These are phyloP conservation scores for Neoboletus brunneissimus DNA, from an alignment of 768 basidiomycete genomes.

Conservation along the genomic window DNA sequence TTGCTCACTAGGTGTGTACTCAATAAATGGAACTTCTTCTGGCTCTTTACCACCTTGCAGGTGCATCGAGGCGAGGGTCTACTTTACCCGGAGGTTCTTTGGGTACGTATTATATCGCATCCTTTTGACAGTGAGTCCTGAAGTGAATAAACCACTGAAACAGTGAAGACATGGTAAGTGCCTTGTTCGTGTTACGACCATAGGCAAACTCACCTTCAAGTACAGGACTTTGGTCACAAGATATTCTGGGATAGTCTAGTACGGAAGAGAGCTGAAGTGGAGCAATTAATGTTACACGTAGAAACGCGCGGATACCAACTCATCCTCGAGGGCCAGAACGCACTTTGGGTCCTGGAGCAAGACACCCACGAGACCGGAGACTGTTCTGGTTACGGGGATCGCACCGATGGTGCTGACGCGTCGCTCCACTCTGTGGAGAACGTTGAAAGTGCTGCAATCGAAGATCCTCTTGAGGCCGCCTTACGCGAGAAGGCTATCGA, in stretches of 20 bases:
- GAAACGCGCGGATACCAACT: constrained; percentile 37
- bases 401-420: not conserved
- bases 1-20: constrained; percentile 31
- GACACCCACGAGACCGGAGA: constrained; percentile 15
- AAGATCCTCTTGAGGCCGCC: constrained; percentile 35
- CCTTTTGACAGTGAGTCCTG: not conserved
- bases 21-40: not conserved
- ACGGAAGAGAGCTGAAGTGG: constrained; percentile 31
- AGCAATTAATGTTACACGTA: constrained; percentile 29
- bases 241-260: constrained; percentile 36
- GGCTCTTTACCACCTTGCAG: constrained; percentile 19
- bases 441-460: not conserved
- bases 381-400: constrained; percentile 22
- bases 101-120: constrained; percentile 27
- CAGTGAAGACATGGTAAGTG: constrained; percentile 25
- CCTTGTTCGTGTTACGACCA: not conserved
- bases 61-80: constrained; percentile 38
- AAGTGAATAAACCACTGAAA: not conserved
- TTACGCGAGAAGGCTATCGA: constrained; percentile 33
- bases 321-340: constrained; percentile 34
- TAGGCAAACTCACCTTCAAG: not conserved
- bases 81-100: constrained; percentile 40
- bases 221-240: constrained; percentile 41
- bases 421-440: constrained; percentile 13
- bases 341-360: constrained; percentile 36